Conservation (phyloP, 495 filamentous ascomycete species). For the Trichoderma gamsii region DNA sequence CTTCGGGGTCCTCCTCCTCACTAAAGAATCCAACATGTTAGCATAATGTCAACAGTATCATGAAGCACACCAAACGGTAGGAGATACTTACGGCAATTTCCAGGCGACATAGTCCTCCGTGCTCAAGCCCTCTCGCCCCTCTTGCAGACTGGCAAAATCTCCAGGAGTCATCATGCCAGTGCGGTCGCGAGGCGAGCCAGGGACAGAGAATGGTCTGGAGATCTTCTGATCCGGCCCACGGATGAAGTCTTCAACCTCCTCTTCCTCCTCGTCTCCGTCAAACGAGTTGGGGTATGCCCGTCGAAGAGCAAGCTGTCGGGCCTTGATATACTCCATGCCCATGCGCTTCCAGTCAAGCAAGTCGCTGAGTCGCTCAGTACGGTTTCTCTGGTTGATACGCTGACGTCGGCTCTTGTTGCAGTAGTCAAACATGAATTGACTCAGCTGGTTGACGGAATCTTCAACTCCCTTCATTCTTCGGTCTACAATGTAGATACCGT, state of each 20-base stretch:
- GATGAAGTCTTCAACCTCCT: conserved; percentile 62
- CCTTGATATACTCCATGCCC: conserved; percentile 99
- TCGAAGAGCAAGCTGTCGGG: conserved; percentile 82
- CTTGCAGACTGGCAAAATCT: conserved; percentile 93
- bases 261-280: conserved; percentile 60
- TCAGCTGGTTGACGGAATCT: conserved; percentile 92
- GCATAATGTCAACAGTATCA: conserved; percentile 13
- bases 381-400: conserved; percentile 96
- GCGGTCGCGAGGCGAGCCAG: conserved; percentile 83
- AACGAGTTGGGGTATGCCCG: conserved; percentile 89
- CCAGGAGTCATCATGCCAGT: conserved; percentile 98
- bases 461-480: conserved; percentile 93
- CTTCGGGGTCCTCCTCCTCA: conserved; percentile 92
- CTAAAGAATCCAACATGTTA: conserved; percentile 39
- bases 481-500: conserved; percentile 98
- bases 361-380: conserved; percentile 93
- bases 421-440: conserved; percentile 91
- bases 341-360: conserved; percentile 98
- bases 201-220: conserved; percentile 84
- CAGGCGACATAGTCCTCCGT: conserved; percentile 98
- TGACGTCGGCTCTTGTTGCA: conserved; percentile 89
- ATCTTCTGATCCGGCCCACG: conserved; percentile 88
- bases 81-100: conserved; percentile 85
- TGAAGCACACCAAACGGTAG: background rate
- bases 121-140: conserved; percentile 84